These are phyloP conservation scores for Fusarium ramigenum DNA, from an alignment of 2,329 filamentous ascomycete genomes.

Conservation along the genomic window DNA sequence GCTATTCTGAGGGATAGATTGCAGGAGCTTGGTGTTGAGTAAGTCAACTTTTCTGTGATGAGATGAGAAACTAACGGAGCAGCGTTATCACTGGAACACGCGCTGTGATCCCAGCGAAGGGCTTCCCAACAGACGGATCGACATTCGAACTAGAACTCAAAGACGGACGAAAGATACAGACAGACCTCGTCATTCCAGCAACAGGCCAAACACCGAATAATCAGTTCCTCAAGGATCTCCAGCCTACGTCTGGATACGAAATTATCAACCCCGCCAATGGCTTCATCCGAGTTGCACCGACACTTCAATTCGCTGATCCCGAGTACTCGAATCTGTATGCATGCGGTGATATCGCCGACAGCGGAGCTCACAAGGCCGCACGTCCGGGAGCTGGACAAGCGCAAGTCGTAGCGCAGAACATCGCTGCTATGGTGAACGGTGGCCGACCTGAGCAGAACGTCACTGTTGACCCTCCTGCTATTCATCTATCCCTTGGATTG, in stretches of 20 bases:
- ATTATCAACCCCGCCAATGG: constrained; percentile 36
- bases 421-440: constrained; percentile 33
- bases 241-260: neutral
- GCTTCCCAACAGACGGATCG: constrained; percentile 35
- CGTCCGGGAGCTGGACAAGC: constrained; percentile 35
- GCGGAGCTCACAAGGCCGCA: constrained; percentile 40
- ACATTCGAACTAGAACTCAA: constrained; percentile 34
- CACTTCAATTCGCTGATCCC: constrained; percentile 36
- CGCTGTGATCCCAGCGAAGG: constrained; percentile 28
- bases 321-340: constrained; percentile 38
- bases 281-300: constrained; percentile 36
- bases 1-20: constrained; percentile 31
- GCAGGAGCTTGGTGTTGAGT: constrained; percentile 38
- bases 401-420: constrained; percentile 35
- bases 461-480: constrained; percentile 31
- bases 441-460: constrained; percentile 16
- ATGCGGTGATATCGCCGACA: constrained; percentile 41
- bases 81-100: constrained; percentile 38
- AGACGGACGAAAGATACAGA: constrained; percentile 31
- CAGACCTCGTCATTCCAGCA: constrained; percentile 38
- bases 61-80: rapidly evolving
- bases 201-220: constrained; percentile 42
- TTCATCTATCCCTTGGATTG: constrained; percentile 38
- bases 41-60: too few relatives aligned
- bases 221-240: constrained; percentile 31